Base-by-base conservation (phyloP, 2,329 filamentous ascomycete species). In the Sarocladium kiliense region DNA sequence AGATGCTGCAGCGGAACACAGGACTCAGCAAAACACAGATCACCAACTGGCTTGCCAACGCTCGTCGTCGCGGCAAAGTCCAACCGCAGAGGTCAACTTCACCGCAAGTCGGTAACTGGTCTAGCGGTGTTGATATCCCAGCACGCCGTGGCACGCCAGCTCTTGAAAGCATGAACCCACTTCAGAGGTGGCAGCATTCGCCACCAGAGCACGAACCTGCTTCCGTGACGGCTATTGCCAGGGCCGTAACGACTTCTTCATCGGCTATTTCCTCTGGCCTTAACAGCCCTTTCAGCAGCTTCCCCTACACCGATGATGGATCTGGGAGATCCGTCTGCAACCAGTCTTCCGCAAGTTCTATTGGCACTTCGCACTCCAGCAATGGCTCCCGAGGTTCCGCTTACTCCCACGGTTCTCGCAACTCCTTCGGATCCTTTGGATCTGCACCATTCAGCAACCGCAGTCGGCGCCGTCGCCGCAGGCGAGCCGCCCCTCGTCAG, bases 31-130 rank as follows among this genome's bases (percentile, higher is more conserved):
- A 89, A 63, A 87, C 80, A 14, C 92, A 97, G 65, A 93, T 96
- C 62, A 87, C 86, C 11, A 96, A 95, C 67, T 96, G 91, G 91
- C 82, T 96, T 47, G 91, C 91, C 57, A 96, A 96, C 69, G 91
- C 91, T 56, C 85, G 91, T 42, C 84, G 91, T 56, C 81, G 91
- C 59, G 86, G 89, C 63, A 96, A 96, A 73, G 84, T 88, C 55
- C 82, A 85, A 49, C 77, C 82, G 2, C 30, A 54, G 9, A 79
- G 86, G 59, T 84, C 82, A 27, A 83, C 80, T 18, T 92, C 89
- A 3, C 88, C 90, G 1, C 82, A 86, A 61, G 79, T 83, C 25
- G 79, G 77, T 59, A 78, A 73, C 59, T 80, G 81, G 55, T 80
- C 79, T 19, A 73, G 75, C 59, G 55, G 49, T 18, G 32, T 49